A percentile compares a stretch with the other conserved stretches of the same genome.
Conservation (phyloP, 148 eudicot genomes). For the Persicaria tinctoria region DNA sequence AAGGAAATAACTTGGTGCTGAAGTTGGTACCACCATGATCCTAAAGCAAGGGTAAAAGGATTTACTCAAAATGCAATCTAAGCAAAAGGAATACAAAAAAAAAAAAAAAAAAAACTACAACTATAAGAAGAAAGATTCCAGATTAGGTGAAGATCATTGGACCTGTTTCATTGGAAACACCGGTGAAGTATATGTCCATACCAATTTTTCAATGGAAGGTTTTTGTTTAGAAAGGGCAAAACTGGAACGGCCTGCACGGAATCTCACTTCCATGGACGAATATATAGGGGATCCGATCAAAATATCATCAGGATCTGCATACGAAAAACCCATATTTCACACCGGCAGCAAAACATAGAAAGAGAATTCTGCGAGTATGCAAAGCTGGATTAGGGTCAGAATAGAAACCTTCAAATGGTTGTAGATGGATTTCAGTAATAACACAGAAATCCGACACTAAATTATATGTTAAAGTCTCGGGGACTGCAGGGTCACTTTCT, state of each 20-base stretch:
- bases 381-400: not conserved
- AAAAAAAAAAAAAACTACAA: no score
- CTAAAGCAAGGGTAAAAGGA: no score
- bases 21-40: no score
- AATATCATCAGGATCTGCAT: conserved; percentile 7
- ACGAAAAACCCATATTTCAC: conserved; percentile 10
- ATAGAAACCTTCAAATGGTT: conserved; percentile 56
- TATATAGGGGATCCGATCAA: conserved; percentile 44
- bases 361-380: not conserved
- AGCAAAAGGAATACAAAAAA: no score
- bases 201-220: conserved; percentile 44
- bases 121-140: no score
- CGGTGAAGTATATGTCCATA: conserved; percentile 77
- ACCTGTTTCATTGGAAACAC: conserved; percentile 75
- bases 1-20: no score
- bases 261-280: conserved; percentile 67
- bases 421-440: conserved; percentile 50
- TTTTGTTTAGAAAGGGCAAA: conserved; percentile 16
- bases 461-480: conserved; percentile 59
- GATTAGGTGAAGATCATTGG: conserved; percentile 13
- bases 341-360: conserved; percentile 5
- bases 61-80: no score
- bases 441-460: conserved; percentile 52
- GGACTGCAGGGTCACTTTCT: conserved; percentile 43
- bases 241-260: conserved; percentile 41